Evolutionary conservation across 2,329 filamentous ascomycete genomes (phyloP).

Genomic region (Aspergillus tamarii): DNA sequence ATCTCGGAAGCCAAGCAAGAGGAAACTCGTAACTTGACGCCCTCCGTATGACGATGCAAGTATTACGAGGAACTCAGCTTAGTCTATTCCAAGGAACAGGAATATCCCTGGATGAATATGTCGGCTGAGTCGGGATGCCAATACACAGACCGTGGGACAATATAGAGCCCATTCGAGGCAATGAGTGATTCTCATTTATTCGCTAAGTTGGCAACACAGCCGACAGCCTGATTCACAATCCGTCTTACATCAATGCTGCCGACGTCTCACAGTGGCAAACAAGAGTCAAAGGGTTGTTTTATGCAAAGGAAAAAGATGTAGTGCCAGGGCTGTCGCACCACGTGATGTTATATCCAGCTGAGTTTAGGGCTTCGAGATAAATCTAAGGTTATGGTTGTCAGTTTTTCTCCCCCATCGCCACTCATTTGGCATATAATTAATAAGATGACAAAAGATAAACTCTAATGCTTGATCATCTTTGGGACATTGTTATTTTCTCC

Average conservation of each 20-base stretch:
- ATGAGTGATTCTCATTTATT: background rate
- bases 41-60: background rate
- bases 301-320: background rate
- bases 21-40: background rate
- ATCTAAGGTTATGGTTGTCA: no score
- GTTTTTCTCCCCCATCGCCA: no score
- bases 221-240: background rate
- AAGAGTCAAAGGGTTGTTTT: background rate
- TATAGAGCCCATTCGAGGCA: background rate
- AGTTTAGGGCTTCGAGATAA: no score
- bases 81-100: background rate
- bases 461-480: no score
- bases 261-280: background rate
- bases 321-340: background rate
- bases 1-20: background rate
- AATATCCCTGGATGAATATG: background rate
- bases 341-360: background rate
- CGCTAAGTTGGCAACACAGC: background rate
- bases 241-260: background rate
- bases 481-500: no score
- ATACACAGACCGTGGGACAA: background rate
- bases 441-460: no score
- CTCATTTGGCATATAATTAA: no score
- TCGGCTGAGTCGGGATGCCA: background rate
- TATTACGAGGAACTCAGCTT: background rate